Base-by-base conservation (phyloP, 2,329 filamentous ascomycete genomes). In the Coniochaeta hoffmannii region DNA sequence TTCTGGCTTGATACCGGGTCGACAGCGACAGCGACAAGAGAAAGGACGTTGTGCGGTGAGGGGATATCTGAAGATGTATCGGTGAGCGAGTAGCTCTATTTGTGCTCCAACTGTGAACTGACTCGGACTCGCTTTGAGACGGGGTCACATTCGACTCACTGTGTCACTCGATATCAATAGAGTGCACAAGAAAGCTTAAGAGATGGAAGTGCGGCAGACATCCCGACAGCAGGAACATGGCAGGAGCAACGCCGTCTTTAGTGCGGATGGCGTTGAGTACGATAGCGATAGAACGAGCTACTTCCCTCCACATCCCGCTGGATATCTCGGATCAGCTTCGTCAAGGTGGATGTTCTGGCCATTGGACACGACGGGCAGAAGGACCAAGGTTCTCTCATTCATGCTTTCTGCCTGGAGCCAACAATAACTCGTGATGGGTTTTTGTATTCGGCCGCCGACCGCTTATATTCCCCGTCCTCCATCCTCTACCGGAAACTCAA, bases 131-230 rank as follows among this genome's bases (percentile, higher is more conserved):
- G 26, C 41, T 46, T 36, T 14, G 15, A 3, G 32, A 34, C 32
- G 32, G 15, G 49, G 49, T 51, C 49, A 51, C 28, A 30, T 34
- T 32, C 10, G 8, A 28, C 4, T n/a, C 2, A 10, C 28, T 31
- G 49, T 51, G 49, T 51, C 7, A 51, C 49, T 51, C 49, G 49
- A 51, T 26, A 51, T 51, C 49, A 30, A 3, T 15, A 19, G 22
- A 28, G 15, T 17, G n/a, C 4, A 7, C 32, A 12, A n/a, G 9
- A 36, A 36, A 46, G 11, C 30, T 26, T 19, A 28, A 15, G 14
- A 46, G 41, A 8, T 7, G 15, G 22, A 28, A 46, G 19, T 46
- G 41, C 41, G 22, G 41, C 41, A 46, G 41, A 46, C 41, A 46
- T 46, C 10, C 12, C 11, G 26, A 24, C 19, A 44, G 4, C 12